These are phyloP conservation scores for Tolypocladium sp. DNA, from an alignment of 2,329 filamentous ascomycete genomes.

Conservation along the genomic window DNA sequence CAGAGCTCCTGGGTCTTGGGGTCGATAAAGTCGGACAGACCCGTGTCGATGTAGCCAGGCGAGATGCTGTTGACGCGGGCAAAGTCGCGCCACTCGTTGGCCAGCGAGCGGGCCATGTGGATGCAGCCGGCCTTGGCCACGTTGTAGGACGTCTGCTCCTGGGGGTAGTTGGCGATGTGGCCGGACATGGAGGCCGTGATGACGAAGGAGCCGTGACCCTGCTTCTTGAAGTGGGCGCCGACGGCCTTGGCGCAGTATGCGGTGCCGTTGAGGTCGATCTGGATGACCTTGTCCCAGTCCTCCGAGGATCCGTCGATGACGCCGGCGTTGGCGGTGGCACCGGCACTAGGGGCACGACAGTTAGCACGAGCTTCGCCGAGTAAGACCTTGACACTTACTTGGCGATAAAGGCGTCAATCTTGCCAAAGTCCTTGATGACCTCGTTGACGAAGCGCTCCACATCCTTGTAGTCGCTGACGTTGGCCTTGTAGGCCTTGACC, in stretches of 20 bases:
- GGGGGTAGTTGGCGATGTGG: constrained; percentile 62
- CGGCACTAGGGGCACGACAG: constrained; percentile 34
- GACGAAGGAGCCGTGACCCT: constrained; percentile 56
- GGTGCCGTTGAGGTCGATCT: constrained; percentile 57
- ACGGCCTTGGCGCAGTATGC: constrained; percentile 60
- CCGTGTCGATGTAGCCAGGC: constrained; percentile 60
- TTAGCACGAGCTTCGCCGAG: not conserved
- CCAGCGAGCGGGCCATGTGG: constrained; percentile 35
- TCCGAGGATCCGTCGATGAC: constrained; percentile 59
- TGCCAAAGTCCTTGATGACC: constrained; percentile 63
- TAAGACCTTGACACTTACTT: constrained; percentile 43
- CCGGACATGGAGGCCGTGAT: constrained; percentile 64
- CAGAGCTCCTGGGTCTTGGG: constrained; percentile 61
- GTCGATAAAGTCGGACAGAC: constrained; percentile 58
- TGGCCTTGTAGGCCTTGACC: constrained; percentile 51
- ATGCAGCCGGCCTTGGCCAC: constrained; percentile 51
- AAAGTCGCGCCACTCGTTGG: constrained; percentile 61
- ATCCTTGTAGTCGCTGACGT: constrained; percentile 42
- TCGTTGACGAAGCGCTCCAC: constrained; percentile 48
- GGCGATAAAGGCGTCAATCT: constrained; percentile 66
- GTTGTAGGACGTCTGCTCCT: constrained; percentile 60
- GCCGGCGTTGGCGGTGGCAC: constrained; percentile 58
- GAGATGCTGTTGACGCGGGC: constrained; percentile 58
- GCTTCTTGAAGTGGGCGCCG: constrained; percentile 54
- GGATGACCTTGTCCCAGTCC: constrained; percentile 56